These are phyloP conservation scores for Rhodotorula sp. DNA, from an alignment of 1,284 basidiomycete species.

Conservation along the genomic window DNA sequence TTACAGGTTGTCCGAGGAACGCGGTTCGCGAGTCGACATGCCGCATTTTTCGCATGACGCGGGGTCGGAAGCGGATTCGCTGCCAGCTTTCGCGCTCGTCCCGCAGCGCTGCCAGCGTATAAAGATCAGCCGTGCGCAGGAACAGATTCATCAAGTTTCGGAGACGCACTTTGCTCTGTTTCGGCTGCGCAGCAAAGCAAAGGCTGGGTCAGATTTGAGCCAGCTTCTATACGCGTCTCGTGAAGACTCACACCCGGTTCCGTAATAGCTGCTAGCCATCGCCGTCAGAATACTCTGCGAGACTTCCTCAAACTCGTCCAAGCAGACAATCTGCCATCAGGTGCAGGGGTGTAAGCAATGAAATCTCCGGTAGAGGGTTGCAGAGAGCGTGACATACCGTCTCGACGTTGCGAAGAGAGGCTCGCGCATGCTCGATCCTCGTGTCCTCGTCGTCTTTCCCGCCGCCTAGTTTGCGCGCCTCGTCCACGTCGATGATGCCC, in stretches of 20 bases:
- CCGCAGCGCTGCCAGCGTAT: slow-evolving; percentile 5
- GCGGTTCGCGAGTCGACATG: slow-evolving; percentile 69
- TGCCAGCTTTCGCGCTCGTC: slow-evolving; percentile 60
- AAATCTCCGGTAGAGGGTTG: background rate
- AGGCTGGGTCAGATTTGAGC: slow-evolving; percentile 13
- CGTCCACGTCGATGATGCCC: slow-evolving; percentile 30
- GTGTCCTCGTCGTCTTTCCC: slow-evolving; percentile 14
- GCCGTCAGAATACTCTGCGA: slow-evolving; percentile 26
- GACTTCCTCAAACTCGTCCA: slow-evolving; percentile 34
- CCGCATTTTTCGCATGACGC: slow-evolving; percentile 70
- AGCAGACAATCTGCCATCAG: slow-evolving; percentile 8
- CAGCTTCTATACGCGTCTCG: too few species aligned
- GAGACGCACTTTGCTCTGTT: slow-evolving; percentile 20
- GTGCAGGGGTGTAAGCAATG: background rate
- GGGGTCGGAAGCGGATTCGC: slow-evolving; percentile 76
- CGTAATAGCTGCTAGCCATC: slow-evolving; percentile 36
- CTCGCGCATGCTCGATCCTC: slow-evolving; percentile 14
- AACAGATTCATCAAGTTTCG: background rate
- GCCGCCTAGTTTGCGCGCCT: slow-evolving; percentile 15
- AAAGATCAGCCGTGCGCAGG: background rate
- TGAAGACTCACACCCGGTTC: slow-evolving; percentile 27
- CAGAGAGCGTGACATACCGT: slow-evolving; percentile 34
- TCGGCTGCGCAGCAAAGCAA: slow-evolving; percentile 41
- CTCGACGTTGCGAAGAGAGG: slow-evolving; percentile 13
- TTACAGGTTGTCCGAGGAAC: slow-evolving; percentile 69